Evolutionary conservation across 768 basidiomycete genomes (phyloP).

Genomic region (Leccinum truebloodii): DNA sequence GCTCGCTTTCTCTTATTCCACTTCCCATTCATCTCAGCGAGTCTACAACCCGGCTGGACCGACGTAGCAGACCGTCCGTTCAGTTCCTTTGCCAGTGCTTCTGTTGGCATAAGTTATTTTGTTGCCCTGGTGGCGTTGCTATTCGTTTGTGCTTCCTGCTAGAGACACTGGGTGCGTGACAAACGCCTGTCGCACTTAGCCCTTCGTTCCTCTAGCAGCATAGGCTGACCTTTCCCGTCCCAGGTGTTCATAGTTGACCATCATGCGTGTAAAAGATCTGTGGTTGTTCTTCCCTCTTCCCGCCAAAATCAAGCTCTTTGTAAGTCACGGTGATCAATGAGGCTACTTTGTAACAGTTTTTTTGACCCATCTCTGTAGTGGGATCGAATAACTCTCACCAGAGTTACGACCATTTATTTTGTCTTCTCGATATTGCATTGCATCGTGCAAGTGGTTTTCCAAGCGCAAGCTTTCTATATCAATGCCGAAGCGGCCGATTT

Average conservation of each 20-base stretch:
- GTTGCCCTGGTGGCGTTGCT: slow-evolving; percentile 49
- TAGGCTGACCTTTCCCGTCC: not conserved
- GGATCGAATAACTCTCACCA: slow-evolving; percentile 69
- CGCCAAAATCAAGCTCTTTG: slow-evolving; percentile 48
- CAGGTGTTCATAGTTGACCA: slow-evolving; percentile 17
- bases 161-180: slow-evolving; percentile 6
- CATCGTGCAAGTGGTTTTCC: slow-evolving; percentile 65
- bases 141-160: slow-evolving; percentile 17
- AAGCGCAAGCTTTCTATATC: slow-evolving; percentile 64
- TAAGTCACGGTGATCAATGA: slow-evolving; percentile 31
- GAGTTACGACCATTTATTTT: slow-evolving; percentile 65
- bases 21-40: slow-evolving; percentile 23
- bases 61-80: slow-evolving; percentile 26
- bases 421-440: slow-evolving; percentile 67
- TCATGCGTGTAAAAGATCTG: slow-evolving; percentile 46
- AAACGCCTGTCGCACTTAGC: not conserved
- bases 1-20: not conserved
- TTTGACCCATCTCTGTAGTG: slow-evolving; percentile 43
- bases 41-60: slow-evolving; percentile 38
- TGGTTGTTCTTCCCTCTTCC: slow-evolving; percentile 39
- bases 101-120: slow-evolving; percentile 4
- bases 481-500: slow-evolving; percentile 59
- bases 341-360: not conserved
- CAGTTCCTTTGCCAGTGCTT: slow-evolving; percentile 16
- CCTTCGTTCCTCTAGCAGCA: not conserved